Conservation (phyloP, 148 eudicot species). For the Camellia granthamiana region DNA sequence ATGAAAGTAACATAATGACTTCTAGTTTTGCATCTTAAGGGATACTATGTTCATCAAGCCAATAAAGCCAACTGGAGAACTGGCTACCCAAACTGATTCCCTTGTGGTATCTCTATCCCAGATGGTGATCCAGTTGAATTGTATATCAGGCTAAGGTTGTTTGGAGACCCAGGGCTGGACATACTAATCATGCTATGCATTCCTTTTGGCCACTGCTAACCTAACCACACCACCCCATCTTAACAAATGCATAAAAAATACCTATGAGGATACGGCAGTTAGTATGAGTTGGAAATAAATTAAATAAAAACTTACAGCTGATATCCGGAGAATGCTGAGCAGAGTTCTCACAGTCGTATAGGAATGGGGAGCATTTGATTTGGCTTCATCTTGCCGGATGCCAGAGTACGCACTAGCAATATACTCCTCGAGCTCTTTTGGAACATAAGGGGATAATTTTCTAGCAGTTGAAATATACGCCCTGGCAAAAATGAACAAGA, state of each 20-base stretch:
- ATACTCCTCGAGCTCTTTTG: conserved; percentile 88
- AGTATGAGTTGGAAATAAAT: neutral
- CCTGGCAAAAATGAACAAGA: conserved; percentile 39
- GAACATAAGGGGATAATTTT: conserved; percentile 74
- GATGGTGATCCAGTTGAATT: neutral
- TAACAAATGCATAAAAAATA: neutral
- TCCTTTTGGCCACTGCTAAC: neutral
- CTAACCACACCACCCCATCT: neutral
- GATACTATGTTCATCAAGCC: neutral
- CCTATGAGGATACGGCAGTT: neutral
- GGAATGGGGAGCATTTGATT: conserved; percentile 84
- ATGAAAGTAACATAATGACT: neutral
- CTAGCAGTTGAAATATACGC: conserved; percentile 95
- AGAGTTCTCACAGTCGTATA: conserved; percentile 94
- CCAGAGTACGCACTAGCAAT: conserved; percentile 91
- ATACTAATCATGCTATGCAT: neutral
- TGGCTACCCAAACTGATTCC: neutral
- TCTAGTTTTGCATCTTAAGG: neutral
- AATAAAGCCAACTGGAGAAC: neutral
- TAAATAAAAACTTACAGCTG: conserved; percentile 69
- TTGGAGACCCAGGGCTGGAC: neutral
- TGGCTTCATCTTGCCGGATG: conserved; percentile 93
- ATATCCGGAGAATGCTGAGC: conserved; percentile 93
- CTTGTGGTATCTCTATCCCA: neutral
- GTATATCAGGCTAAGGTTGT: neutral